Evolutionary conservation across 2,329 filamentous ascomycete genomes (phyloP).

Genomic region (Mollisiaceae sp.): DNA sequence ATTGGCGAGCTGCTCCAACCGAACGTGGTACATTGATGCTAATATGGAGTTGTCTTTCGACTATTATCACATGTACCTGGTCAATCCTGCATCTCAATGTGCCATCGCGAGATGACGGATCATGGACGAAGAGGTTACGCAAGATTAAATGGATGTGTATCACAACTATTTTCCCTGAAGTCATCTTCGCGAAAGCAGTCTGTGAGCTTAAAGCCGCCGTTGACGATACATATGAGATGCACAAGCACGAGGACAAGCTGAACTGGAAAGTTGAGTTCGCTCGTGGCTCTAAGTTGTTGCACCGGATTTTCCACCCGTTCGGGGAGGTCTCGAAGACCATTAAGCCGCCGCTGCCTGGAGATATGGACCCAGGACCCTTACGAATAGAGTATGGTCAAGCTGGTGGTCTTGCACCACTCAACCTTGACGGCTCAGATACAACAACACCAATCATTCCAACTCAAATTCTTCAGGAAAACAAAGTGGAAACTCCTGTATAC

Average conservation of each 20-base stretch:
- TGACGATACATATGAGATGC: not conserved
- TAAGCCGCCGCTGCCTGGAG: too few species aligned
- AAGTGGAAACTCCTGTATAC: too few species aligned
- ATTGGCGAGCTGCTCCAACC: constrained; percentile 3
- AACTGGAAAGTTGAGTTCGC: not conserved
- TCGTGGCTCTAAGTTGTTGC: too few species aligned
- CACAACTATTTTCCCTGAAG: constrained; percentile 13
- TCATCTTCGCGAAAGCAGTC: constrained; percentile 6
- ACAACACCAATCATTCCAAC: too few species aligned
- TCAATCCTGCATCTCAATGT: constrained; percentile 31
- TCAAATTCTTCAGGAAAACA: too few species aligned
- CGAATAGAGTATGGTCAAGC: too few species aligned
- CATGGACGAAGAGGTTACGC: not conserved
- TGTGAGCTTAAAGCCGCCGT: not conserved
- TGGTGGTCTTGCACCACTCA: too few species aligned
- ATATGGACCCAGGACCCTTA: too few species aligned
- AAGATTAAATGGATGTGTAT: constrained; percentile 16
- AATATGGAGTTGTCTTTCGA: constrained; percentile 28
- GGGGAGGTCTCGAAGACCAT: too few species aligned
- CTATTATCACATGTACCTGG: constrained; percentile 31
- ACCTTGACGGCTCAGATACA: too few species aligned
- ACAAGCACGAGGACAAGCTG: not conserved
- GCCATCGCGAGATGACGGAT: constrained; percentile 12
- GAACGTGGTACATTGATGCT: constrained; percentile 30
- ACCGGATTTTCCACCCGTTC: too few species aligned